phyloP scores from a whole-genome alignment of 345 rosid genomes.

The Rhizophora mangle region DNA sequence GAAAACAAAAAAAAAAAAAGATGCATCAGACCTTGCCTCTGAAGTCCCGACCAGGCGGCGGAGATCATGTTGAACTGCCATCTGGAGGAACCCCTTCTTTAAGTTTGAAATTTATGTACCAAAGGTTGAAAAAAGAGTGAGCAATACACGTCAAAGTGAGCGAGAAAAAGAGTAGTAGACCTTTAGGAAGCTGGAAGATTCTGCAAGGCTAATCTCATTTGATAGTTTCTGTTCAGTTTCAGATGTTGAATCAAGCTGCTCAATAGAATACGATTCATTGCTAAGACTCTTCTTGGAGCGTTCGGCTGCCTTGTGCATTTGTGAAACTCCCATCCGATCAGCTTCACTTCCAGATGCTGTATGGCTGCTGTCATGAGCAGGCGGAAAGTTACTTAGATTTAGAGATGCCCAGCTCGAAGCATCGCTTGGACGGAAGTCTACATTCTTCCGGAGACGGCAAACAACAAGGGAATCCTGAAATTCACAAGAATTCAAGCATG shows the following conservation, averaged over 20 bases:
- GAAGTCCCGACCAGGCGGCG: background rate
- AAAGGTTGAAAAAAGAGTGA: background rate
- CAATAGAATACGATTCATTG: slow-evolving; percentile 50
- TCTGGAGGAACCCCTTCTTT: background rate
- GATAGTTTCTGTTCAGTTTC: slow-evolving; percentile 45
- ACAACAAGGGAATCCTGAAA: slow-evolving; percentile 70
- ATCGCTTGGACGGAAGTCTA: slow-evolving; percentile 40
- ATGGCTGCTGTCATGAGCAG: slow-evolving; percentile 16
- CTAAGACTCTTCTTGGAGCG: slow-evolving; percentile 40
- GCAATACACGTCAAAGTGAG: background rate
- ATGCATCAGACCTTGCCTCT: no score
- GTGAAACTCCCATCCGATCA: slow-evolving; percentile 28
- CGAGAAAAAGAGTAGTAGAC: slow-evolving; percentile 27
- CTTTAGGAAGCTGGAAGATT: slow-evolving; percentile 46
- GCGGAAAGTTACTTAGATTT: slow-evolving; percentile 22
- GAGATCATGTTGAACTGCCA: no score
- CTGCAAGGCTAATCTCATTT: slow-evolving; percentile 35
- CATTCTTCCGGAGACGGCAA: slow-evolving; percentile 75
- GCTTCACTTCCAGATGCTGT: slow-evolving; percentile 26
- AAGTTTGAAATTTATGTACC: background rate
- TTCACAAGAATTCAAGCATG: background rate
- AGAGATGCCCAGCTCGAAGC: slow-evolving; percentile 26
- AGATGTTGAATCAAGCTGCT: slow-evolving; percentile 40
- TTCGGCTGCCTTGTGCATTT: slow-evolving; percentile 33
- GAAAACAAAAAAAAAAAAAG: background rate